Evolutionary conservation across 2,329 filamentous ascomycete species (phyloP).

Genomic region (Annulohypoxylon truncatum): DNA sequence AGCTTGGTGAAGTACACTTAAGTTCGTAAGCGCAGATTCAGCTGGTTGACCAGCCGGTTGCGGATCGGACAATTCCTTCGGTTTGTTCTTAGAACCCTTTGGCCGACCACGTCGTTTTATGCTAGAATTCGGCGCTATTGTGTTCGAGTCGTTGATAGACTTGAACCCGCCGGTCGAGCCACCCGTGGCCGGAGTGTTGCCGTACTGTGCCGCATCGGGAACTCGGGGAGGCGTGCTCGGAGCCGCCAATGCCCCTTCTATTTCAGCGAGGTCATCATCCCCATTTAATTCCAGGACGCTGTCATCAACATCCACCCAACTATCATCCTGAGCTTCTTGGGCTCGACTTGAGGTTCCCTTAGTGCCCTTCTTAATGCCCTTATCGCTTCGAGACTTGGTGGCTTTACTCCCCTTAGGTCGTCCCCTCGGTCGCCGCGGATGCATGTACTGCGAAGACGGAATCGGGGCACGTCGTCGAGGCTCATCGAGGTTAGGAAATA

Average conservation of each 20-base stretch:
- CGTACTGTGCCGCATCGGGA: slow-evolving; percentile 33
- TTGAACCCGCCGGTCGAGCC: slow-evolving; percentile 48
- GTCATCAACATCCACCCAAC: slow-evolving; percentile 61
- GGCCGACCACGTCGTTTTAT: slow-evolving; percentile 60
- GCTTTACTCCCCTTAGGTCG: slow-evolving; percentile 69
- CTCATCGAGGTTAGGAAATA: slow-evolving; percentile 63
- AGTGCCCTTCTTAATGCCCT: slow-evolving; percentile 61
- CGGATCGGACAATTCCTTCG: slow-evolving; percentile 50
- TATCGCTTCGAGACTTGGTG: slow-evolving; percentile 60
- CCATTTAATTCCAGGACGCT: slow-evolving; percentile 47
- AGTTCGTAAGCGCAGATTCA: slow-evolving; percentile 20
- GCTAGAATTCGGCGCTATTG: slow-evolving; percentile 42
- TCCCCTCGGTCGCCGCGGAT: slow-evolving; percentile 60
- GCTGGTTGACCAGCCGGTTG: slow-evolving; percentile 44
- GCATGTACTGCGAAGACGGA: slow-evolving; percentile 34
- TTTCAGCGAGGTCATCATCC: slow-evolving; percentile 47
- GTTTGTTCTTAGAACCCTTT: slow-evolving; percentile 64
- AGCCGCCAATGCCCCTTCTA: slow-evolving; percentile 36
- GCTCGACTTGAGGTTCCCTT: slow-evolving; percentile 38
- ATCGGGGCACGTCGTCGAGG: slow-evolving; percentile 47
- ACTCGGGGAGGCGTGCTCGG: slow-evolving; percentile 42
- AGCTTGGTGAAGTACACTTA: slow-evolving; percentile 15
- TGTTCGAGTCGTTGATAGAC: slow-evolving; percentile 46
- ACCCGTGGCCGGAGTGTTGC: slow-evolving; percentile 42
- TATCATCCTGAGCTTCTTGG: slow-evolving; percentile 52